These are phyloP conservation scores for Phytophthora palmivora DNA, from an alignment of 352 stramenopile genomes.

Conservation along the genomic window DNA sequence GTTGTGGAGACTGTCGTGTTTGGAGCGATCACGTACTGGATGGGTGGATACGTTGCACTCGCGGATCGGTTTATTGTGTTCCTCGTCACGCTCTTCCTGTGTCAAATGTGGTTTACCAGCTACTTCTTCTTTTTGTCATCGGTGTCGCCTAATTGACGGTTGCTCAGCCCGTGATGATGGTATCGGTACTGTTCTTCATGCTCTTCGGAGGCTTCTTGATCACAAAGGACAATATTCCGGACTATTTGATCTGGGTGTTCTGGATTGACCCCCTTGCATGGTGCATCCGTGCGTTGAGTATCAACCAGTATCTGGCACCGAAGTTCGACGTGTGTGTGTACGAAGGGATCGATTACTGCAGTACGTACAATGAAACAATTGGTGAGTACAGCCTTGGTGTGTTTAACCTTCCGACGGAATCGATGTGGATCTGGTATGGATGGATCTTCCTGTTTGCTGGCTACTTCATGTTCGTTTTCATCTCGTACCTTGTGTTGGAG, in stretches of 20 bases:
- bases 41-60: too few species aligned
- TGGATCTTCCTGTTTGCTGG: conserved; percentile 54
- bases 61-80: conserved; percentile 60
- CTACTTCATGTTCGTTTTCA: conserved; percentile 41
- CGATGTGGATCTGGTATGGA: conserved; percentile 59
- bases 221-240: conserved; percentile 59
- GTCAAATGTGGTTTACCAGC: too few species aligned
- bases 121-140: conserved; percentile 75
- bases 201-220: conserved; percentile 75
- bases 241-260: conserved; percentile 74
- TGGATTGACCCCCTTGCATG: conserved; percentile 79
- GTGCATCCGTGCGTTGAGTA: conserved; percentile 57
- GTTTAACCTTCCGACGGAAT: conserved; percentile 54
- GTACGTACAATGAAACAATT: conserved; percentile 30
- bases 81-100: conserved; percentile 65
- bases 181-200: conserved; percentile 68
- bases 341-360: conserved; percentile 57
- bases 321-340: conserved; percentile 61
- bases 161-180: conserved; percentile 64
- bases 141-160: conserved; percentile 52
- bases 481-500: conserved; percentile 28
- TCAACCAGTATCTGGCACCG: conserved; percentile 63
- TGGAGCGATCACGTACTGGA: conserved; percentile 89
- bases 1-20: conserved; percentile 84
- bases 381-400: conserved; percentile 53